phyloP scores from a whole-genome alignment of 202 grass and related monocot genomes.

The Digitaria exilis region DNA sequence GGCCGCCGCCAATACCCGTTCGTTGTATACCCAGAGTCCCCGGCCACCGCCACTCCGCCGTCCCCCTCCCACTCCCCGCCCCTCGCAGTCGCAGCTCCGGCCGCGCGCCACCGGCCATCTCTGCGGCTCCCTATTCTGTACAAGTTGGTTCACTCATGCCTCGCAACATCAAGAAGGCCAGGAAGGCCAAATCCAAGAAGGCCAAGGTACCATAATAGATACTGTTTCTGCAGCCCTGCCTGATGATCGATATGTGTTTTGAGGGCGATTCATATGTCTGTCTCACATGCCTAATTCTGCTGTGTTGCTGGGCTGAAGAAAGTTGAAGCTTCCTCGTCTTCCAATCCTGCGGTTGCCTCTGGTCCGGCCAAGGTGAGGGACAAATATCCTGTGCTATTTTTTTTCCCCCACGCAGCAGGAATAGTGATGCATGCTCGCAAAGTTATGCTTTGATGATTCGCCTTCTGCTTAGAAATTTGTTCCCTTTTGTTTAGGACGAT shows the following conservation, averaged over 20 bases:
- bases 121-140: neutral
- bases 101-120: neutral
- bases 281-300: neutral
- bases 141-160: slow-evolving; percentile 30
- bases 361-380: slow-evolving; percentile 72
- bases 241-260: neutral
- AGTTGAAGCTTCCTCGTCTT: slow-evolving; percentile 32
- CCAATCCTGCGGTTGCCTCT: slow-evolving; percentile 45
- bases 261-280: too few species aligned
- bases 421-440: neutral
- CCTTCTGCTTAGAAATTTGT: neutral
- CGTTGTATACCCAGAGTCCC: neutral
- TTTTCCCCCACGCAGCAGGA: neutral
- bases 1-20: neutral
- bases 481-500: neutral
- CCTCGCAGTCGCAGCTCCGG: neutral
- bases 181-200: slow-evolving; percentile 48
- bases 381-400: neutral
- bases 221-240: neutral
- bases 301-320: slow-evolving; percentile 44
- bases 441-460: neutral
- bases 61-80: too few species aligned
- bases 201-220: slow-evolving; percentile 34
- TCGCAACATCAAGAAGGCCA: slow-evolving; percentile 53
- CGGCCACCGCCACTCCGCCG: neutral